Conservation (phyloP, 2,329 filamentous ascomycete species). For the Cytospora leucostoma region DNA sequence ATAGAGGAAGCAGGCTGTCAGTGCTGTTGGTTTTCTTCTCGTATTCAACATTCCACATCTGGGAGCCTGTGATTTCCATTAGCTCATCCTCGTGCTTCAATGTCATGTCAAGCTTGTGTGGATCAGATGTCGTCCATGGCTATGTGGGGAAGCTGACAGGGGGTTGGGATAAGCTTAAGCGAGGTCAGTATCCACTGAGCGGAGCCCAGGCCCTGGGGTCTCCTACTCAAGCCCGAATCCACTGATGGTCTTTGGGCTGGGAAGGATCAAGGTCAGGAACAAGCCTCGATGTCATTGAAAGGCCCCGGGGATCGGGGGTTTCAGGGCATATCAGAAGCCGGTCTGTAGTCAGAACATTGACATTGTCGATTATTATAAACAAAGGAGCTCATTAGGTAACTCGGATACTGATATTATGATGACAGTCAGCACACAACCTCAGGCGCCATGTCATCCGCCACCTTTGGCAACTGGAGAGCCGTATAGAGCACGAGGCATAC, state of each 20-base stretch:
- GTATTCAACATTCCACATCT: too few species aligned
- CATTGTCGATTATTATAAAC: background rate
- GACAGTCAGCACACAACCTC: background rate
- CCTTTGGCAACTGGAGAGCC: background rate
- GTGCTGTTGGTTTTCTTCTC: too few species aligned
- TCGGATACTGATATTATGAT: background rate
- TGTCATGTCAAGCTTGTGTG: too few species aligned
- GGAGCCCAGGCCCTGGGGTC: too few species aligned
- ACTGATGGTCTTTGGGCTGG: too few species aligned
- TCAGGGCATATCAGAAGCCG: background rate
- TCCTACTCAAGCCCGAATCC: background rate
- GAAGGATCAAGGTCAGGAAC: background rate
- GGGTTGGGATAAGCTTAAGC: too few species aligned
- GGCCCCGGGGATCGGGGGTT: background rate
- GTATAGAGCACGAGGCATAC: background rate
- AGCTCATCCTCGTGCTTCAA: too few species aligned
- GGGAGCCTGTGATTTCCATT: too few species aligned
- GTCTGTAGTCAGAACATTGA: background rate
- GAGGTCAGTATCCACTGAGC: too few species aligned
- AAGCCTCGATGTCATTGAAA: background rate
- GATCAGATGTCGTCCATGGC: too few species aligned
- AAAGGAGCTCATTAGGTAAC: background rate
- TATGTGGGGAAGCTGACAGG: too few species aligned
- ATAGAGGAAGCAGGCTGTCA: too few species aligned
- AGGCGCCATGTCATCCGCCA: background rate